Conservation (phyloP, 768 basidiomycete genomes). For the Collybiopsis luxurians region DNA sequence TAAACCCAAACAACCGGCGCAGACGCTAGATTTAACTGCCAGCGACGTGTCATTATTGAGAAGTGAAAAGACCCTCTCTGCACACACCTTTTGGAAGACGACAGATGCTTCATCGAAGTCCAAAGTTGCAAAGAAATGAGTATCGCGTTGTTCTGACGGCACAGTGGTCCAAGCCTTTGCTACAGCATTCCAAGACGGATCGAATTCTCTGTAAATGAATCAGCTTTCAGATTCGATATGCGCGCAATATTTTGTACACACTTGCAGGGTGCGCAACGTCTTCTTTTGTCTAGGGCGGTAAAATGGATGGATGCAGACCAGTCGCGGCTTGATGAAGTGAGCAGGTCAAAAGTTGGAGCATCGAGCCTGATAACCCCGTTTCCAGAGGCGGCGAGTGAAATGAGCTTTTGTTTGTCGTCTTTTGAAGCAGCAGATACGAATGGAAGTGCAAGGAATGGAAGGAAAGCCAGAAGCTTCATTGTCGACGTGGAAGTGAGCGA, state of each 20-base stretch:
- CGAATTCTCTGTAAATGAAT: conserved; percentile 62
- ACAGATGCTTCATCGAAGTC: conserved; percentile 80
- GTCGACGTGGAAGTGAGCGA: conserved; percentile 34
- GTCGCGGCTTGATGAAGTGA: conserved; percentile 71
- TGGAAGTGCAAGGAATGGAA: conserved; percentile 23
- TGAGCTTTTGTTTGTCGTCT: conserved; percentile 53
- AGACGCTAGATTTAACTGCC: conserved; percentile 74
- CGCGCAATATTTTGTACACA: conserved; percentile 35
- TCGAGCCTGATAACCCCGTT: conserved; percentile 85
- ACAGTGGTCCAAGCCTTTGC: conserved; percentile 79
- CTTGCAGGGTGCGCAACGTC: conserved; percentile 93
- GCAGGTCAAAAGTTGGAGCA: conserved; percentile 69
- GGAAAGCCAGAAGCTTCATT: conserved; percentile 21
- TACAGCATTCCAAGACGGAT: conserved; percentile 78
- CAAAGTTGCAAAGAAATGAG: conserved; percentile 89
- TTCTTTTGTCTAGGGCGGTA: conserved; percentile 79
- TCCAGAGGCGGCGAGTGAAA: conserved; percentile 63
- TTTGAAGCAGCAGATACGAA: conserved; percentile 29
- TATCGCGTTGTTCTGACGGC: conserved; percentile 58
- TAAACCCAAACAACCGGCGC: conserved; percentile 85
- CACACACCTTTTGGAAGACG: conserved; percentile 76
- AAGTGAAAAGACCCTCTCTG: not conserved
- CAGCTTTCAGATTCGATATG: not conserved
- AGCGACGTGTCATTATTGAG: not conserved
- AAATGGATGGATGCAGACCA: conserved; percentile 89